Evolutionary conservation across 441 rosid genomes (phyloP).

Genomic region (Populus hybrid): DNA sequence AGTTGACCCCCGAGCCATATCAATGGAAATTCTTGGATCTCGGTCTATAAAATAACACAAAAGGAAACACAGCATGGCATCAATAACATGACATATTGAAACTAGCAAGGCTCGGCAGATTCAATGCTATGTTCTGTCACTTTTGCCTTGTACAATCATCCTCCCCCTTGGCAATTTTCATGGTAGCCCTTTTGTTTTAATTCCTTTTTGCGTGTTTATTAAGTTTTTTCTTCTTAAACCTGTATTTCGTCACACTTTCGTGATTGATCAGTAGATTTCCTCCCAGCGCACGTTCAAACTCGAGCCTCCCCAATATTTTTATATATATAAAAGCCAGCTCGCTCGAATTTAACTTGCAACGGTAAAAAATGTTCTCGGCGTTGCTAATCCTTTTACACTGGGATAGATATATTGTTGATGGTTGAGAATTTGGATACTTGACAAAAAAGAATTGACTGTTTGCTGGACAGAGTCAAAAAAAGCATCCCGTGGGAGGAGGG

Average conservation of each 20-base stretch:
- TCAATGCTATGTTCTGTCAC: conserved; percentile 11
- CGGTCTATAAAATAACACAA: background rate
- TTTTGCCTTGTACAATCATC: background rate
- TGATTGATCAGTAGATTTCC: background rate
- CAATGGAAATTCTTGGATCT: conserved; percentile 29
- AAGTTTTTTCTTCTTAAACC: background rate
- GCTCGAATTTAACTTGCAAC: background rate
- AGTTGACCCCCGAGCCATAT: conserved; percentile 6
- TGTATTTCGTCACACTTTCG: no score
- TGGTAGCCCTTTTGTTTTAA: no score
- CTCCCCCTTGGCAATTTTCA: background rate
- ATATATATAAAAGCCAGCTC: background rate
- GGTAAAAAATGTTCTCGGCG: background rate
- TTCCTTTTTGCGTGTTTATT: background rate
- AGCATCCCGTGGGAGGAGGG: background rate
- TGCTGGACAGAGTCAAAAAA: background rate
- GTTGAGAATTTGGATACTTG: background rate
- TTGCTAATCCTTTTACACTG: background rate
- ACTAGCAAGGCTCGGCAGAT: background rate
- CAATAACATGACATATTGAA: background rate
- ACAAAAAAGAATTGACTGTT: background rate
- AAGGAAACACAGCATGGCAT: background rate
- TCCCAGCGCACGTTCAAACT: background rate
- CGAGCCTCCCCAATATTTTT: background rate
- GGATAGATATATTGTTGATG: background rate